phyloP scores from a whole-genome alignment of 1,284 basidiomycete species.

The Meripilus lineatus region DNA sequence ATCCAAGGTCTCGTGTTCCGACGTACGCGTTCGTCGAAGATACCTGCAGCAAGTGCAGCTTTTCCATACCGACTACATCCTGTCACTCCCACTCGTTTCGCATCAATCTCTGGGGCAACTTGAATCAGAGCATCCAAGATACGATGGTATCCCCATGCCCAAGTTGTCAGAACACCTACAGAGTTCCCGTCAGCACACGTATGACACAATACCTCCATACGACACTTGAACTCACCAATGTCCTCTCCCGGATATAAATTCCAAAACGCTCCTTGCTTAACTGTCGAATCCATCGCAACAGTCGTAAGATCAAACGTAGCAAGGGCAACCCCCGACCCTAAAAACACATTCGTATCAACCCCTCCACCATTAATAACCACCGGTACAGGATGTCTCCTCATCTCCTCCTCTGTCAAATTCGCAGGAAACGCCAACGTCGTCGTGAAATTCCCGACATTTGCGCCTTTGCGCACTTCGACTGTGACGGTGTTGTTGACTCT shows the following conservation, averaged over 20 bases:
- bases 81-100: slow-evolving; percentile 43
- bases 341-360: slow-evolving; percentile 19
- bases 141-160: slow-evolving; percentile 52
- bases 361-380: slow-evolving; percentile 47
- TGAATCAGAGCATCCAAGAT: slow-evolving; percentile 49
- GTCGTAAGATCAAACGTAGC: slow-evolving; percentile 33
- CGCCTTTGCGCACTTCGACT: slow-evolving; percentile 35
- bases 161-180: slow-evolving; percentile 48
- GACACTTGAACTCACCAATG: not conserved
- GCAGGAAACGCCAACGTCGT: not conserved
- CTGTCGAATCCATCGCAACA: slow-evolving; percentile 37
- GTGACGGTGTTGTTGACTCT: slow-evolving; percentile 32
- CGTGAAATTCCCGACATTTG: not conserved
- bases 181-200: slow-evolving; percentile 33
- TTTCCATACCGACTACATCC: slow-evolving; percentile 55
- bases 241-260: slow-evolving; percentile 31
- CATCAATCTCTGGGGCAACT: slow-evolving; percentile 41
- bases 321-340: not conserved
- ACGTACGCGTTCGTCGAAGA: slow-evolving; percentile 32
- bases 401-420: slow-evolving; percentile 4
- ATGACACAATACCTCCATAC: not conserved
- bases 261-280: slow-evolving; percentile 51
- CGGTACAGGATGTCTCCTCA: too few species aligned
- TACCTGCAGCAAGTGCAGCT: slow-evolving; percentile 50
- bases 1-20: not conserved